Base-by-base conservation (phyloP, 2,329 filamentous ascomycete species). In the Eutypella sp. region DNA sequence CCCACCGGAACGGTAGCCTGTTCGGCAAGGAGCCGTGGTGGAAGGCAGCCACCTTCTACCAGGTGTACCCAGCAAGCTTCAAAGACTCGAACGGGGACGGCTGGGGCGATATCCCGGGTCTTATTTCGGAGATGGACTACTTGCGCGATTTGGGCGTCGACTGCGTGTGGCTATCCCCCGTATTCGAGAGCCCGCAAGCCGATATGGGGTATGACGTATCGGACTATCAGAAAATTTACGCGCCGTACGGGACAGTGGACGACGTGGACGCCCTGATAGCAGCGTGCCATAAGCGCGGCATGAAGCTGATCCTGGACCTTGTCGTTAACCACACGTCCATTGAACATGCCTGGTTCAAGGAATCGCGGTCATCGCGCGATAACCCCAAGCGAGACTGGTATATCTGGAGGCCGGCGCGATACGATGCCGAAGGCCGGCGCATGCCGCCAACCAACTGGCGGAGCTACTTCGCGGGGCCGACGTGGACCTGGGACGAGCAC, bases 171-270 rank as follows among this genome's bases (percentile, higher is more conserved):
- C 62, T 77, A 1, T 75, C 70, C 1, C 73, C 73, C 4, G 72
- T 74, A 46, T 75, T 70, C 46, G 70, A 75, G n/a, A 72, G 68
- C 38, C 84, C 84, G 0, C 79, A 82, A 50, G 68, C 75, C 15
- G 84, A 88, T 49, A 85, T 87, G 82, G 84, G 84, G 23, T 87
- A 87, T 57, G 85, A 87, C 53, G 78, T 87, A n/a, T 76, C 76
- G 0, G 77, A 89, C 58, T 89, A 89, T 52, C 75, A 81, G 51
- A 73, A 71, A 33, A 83, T 89, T 24, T 76, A 87, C 49, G 71
- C 76, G 0, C 75, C 77, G 1, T 89, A 87, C 51, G 85, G 86
- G 5, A 83, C 79, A 1, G 67, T 88, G 11, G 69, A 73, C 37
- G 84, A 89, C 58, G 78, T 88, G 22, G 82, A 88, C 41, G 64